Conservation (phyloP, 495 filamentous ascomycete species). For the Paragyromitra xinjiangensis region DNA sequence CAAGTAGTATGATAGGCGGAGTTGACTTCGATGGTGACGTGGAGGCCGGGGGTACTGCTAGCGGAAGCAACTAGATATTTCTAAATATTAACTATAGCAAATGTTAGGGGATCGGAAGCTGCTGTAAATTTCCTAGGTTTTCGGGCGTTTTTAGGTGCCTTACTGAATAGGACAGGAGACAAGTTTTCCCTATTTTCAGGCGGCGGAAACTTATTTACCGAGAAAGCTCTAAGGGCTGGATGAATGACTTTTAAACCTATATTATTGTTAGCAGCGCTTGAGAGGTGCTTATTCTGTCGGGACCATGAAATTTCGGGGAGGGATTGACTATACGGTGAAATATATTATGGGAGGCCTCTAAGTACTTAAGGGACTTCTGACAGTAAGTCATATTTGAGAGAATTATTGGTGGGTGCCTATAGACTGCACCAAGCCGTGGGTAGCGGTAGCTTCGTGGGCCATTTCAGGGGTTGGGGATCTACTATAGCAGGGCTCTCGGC, state of each 20-base stretch:
- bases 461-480: not conserved
- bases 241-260: not conserved
- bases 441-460: not conserved
- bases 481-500: no score
- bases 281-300: not conserved
- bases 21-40: constrained; percentile 37
- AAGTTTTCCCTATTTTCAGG: not conserved
- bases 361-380: not conserved
- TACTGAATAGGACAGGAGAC: not conserved
- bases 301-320: not conserved
- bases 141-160: not conserved
- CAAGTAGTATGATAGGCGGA: constrained; percentile 25
- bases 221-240: not conserved
- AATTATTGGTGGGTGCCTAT: not conserved
- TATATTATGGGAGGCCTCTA: not conserved
- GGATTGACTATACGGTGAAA: not conserved
- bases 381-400: no score
- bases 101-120: not conserved
- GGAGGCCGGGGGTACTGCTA: constrained; percentile 11
- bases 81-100: constrained; percentile 5
- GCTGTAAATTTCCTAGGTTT: not conserved
- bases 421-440: not conserved
- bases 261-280: not conserved
- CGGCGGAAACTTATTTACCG: not conserved
- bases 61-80: constrained; percentile 23